These are phyloP conservation scores for Ogataea paraovalis DNA, from an alignment of 805 yeast genomes.

Conservation along the genomic window DNA sequence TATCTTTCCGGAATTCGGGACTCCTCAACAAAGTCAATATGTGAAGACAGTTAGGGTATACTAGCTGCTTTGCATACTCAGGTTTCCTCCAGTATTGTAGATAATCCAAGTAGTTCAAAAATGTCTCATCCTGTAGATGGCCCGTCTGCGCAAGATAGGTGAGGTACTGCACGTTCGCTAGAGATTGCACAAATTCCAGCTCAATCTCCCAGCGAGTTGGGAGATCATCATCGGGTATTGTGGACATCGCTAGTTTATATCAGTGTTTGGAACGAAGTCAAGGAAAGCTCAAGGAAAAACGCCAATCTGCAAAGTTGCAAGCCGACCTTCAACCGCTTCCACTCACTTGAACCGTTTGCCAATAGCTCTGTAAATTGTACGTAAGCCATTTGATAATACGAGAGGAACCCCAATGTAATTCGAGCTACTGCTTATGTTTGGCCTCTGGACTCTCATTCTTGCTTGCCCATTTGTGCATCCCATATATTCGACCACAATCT, in stretches of 20 bases:
- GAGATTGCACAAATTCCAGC: constrained; percentile 89
- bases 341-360: no score
- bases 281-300: no score
- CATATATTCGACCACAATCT: no score
- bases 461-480: no score
- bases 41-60: constrained; percentile 85
- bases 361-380: no score
- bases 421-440: no score
- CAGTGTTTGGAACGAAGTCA: no score
- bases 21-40: constrained; percentile 61
- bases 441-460: no score
- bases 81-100: constrained; percentile 83
- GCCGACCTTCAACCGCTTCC: no score
- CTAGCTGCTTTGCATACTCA: constrained; percentile 63
- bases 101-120: constrained; percentile 72
- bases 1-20: constrained; percentile 50
- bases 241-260: not conserved
- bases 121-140: constrained; percentile 65
- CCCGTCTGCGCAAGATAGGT: constrained; percentile 83
- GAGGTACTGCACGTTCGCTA: constrained; percentile 85
- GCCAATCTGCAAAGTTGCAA: no score
- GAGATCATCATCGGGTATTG: constrained; percentile 29
- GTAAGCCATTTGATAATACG: no score
- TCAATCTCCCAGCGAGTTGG: constrained; percentile 88
- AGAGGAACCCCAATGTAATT: no score